Percentiles rank a stretch among this genome's conserved stretches.
These are phyloP conservation scores for Drosera spatulata DNA, from an alignment of 179 eudicot genomes.

Conservation along the genomic window DNA sequence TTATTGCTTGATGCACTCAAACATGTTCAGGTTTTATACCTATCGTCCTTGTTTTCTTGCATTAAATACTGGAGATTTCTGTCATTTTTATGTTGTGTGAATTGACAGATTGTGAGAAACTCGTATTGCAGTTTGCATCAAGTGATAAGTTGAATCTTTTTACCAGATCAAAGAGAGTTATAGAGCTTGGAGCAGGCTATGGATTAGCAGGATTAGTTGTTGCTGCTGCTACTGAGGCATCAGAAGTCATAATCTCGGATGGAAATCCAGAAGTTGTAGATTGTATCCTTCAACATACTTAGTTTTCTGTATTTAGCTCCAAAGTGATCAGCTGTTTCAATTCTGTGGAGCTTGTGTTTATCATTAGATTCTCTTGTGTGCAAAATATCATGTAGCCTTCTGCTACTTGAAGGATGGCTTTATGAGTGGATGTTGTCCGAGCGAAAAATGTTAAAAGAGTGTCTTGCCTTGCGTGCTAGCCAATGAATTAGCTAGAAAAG, in stretches of 20 bases:
- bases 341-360: too few species aligned
- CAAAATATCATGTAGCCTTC: too few species aligned
- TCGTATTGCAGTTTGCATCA: conserved; percentile 2
- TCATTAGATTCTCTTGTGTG: too few species aligned
- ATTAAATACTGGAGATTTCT: neutral
- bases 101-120: too few species aligned
- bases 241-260: conserved; percentile 78
- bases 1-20: conserved; percentile 62
- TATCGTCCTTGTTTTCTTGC: neutral
- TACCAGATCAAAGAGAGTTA: conserved; percentile 54
- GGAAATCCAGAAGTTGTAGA: conserved; percentile 95
- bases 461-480: too few species aligned
- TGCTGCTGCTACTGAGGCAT: conserved; percentile 61
- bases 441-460: too few species aligned
- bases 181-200: conserved; percentile 90
- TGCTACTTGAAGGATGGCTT: too few species aligned
- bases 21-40: conserved; percentile 59
- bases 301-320: too few species aligned
- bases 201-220: conserved; percentile 83
- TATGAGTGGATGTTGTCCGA: too few species aligned
- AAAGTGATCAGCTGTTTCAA: too few species aligned
- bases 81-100: too few species aligned
- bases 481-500: too few species aligned
- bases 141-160: neutral
- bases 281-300: conserved; percentile 99